phyloP scores from a whole-genome alignment of 495 filamentous ascomycete genomes.

The Podospora australis region DNA sequence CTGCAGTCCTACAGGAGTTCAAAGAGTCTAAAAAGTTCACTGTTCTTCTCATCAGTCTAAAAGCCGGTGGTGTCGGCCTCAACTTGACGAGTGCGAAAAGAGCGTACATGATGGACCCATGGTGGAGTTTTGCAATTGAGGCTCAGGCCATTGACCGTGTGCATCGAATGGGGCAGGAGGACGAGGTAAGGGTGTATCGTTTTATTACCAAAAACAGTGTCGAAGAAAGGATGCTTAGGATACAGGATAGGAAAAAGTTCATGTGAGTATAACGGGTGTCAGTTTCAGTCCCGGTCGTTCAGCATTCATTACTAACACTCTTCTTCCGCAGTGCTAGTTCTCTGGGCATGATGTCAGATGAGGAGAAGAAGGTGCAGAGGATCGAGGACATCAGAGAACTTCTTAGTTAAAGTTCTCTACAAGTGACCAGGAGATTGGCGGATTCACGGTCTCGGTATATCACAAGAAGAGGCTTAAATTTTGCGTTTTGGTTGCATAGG shows the following conservation, averaged over 20 bases:
- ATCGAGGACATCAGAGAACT: slow-evolving; percentile 94
- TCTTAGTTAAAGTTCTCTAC: slow-evolving; percentile 57
- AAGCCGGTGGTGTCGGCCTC: slow-evolving; percentile 88
- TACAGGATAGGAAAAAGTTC: slow-evolving; percentile 95
- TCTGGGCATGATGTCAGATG: slow-evolving; percentile 87
- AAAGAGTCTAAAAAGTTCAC: slow-evolving; percentile 41
- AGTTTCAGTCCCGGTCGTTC: background rate
- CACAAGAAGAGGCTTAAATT: too few species aligned
- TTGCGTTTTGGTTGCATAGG: too few species aligned
- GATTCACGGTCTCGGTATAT: too few species aligned
- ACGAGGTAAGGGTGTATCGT: slow-evolving; percentile 75
- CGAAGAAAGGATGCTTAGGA: slow-evolving; percentile 86
- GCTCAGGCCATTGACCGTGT: slow-evolving; percentile 97
- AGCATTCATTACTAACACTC: background rate
- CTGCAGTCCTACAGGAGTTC: slow-evolving; percentile 69
- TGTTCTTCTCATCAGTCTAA: slow-evolving; percentile 75
- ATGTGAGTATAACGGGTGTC: slow-evolving; percentile 51
- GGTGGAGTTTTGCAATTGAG: slow-evolving; percentile 98
- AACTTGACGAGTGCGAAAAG: slow-evolving; percentile 83
- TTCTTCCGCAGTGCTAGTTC: slow-evolving; percentile 64
- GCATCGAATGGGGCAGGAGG: slow-evolving; percentile 94
- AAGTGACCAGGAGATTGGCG: too few species aligned
- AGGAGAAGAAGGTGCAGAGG: slow-evolving; percentile 82
- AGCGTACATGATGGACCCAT: slow-evolving; percentile 98
- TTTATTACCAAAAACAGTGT: slow-evolving; percentile 89